Conservation (phyloP, 2,329 filamentous ascomycete species). For the Tothia fuscella region DNA sequence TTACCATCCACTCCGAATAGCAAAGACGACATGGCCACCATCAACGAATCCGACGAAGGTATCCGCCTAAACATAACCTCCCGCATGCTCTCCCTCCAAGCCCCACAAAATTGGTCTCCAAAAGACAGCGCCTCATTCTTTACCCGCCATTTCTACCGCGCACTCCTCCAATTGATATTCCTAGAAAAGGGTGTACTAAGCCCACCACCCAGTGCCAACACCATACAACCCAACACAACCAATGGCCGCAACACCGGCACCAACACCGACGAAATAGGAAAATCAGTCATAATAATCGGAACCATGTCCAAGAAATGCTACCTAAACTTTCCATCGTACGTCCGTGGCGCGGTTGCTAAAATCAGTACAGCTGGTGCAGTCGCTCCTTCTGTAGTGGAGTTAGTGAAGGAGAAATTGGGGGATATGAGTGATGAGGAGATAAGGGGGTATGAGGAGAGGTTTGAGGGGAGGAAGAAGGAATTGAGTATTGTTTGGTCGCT, state of each 20-base stretch:
- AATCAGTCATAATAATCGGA: conserved; percentile 57
- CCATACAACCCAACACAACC: background rate
- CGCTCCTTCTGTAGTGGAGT: conserved; percentile 21
- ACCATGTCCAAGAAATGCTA: conserved; percentile 74
- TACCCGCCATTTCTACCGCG: conserved; percentile 82
- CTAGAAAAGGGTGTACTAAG: conserved; percentile 69
- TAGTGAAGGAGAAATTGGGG: conserved; percentile 48
- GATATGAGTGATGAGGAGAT: conserved; percentile 66
- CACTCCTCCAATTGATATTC: conserved; percentile 83
- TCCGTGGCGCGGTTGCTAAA: conserved; percentile 69
- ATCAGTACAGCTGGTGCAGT: conserved; percentile 39
- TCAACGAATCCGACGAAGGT: conserved; percentile 30
- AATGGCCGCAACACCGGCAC: conserved; percentile 25
- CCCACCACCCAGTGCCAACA: conserved; percentile 33
- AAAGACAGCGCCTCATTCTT: conserved; percentile 80
- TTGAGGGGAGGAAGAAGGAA: conserved; percentile 59
- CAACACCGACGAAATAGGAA: background rate
- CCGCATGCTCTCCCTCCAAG: conserved; percentile 96
- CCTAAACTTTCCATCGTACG: conserved; percentile 60
- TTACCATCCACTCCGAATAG: conserved; percentile 13
- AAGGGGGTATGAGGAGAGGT: conserved; percentile 53
- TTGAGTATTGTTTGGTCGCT: conserved; percentile 81
- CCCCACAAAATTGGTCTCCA: conserved; percentile 80
- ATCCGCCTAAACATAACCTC: conserved; percentile 89
- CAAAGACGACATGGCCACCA: background rate